Conservation (phyloP, 2,329 filamentous ascomycete genomes). For the Neocucurbitaria cava region DNA sequence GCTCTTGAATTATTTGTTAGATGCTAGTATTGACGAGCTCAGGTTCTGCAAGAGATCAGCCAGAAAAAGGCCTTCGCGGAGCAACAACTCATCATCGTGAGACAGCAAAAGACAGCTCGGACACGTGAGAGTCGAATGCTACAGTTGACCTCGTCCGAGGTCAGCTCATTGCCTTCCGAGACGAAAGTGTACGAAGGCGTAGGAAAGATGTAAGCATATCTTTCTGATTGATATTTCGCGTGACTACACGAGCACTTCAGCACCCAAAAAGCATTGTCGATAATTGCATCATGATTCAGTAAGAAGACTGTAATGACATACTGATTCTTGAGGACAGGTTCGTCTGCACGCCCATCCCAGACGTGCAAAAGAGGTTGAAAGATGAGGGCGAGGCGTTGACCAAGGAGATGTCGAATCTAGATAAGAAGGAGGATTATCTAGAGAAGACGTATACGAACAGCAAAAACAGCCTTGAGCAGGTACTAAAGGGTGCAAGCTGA, state of each 20-base stretch:
- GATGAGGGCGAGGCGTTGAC: slow-evolving; percentile 77
- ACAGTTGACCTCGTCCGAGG: slow-evolving; percentile 84
- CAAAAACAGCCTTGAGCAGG: slow-evolving; percentile 86
- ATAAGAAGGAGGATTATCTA: slow-evolving; percentile 89
- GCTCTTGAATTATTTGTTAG: background rate
- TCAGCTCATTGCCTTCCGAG: slow-evolving; percentile 74
- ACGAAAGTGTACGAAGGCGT: slow-evolving; percentile 93
- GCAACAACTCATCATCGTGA: slow-evolving; percentile 88
- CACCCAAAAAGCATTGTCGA: background rate
- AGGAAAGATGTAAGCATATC: slow-evolving; percentile 80
- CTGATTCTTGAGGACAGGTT: slow-evolving; percentile 69
- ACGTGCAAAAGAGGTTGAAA: slow-evolving; percentile 77
- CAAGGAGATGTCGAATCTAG: slow-evolving; percentile 78
- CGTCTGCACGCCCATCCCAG: slow-evolving; percentile 74
- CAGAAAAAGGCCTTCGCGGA: slow-evolving; percentile 85
- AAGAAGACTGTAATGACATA: background rate
- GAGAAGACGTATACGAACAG: slow-evolving; percentile 97
- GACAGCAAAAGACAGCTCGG: slow-evolving; percentile 82
- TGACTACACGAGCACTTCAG: background rate
- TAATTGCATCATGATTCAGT: background rate
- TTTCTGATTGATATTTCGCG: background rate
- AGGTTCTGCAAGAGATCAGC: slow-evolving; percentile 95
- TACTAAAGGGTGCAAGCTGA: slow-evolving; percentile 64
- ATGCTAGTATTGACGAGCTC: background rate
- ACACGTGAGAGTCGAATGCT: slow-evolving; percentile 88